Evolutionary conservation across 352 stramenopile genomes (phyloP).

Genomic region (Pythium angustatum): DNA sequence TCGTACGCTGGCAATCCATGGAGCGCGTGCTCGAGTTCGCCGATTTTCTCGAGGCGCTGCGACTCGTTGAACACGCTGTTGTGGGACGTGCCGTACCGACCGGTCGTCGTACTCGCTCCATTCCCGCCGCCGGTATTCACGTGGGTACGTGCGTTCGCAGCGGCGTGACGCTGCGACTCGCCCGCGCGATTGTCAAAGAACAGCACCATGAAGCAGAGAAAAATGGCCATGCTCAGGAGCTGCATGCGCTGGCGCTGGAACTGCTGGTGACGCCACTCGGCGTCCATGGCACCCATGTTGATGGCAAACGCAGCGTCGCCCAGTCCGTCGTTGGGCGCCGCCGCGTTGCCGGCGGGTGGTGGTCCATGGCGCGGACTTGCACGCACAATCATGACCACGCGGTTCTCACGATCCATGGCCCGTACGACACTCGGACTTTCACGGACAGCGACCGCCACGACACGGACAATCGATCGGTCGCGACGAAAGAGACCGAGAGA

Average conservation of each 20-base stretch:
- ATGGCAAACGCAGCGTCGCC: conserved; percentile 32
- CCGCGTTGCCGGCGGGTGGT: neutral
- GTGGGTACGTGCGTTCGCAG: conserved; percentile 9
- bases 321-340: conserved; percentile 31
- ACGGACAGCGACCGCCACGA: neutral
- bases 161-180: conserved; percentile 32
- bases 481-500: no score
- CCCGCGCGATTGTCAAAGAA: conserved; percentile 82
- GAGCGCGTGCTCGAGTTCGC: conserved; percentile 54
- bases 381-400: conserved; percentile 82
- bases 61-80: conserved; percentile 69
- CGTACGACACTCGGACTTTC: neutral
- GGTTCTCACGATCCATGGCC: conserved; percentile 34
- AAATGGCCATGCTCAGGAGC: conserved; percentile 86
- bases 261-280: conserved; percentile 81
- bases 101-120: neutral
- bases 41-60: conserved; percentile 49
- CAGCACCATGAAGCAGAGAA: conserved; percentile 85
- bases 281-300: conserved; percentile 70
- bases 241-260: conserved; percentile 89
- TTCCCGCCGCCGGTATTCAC: conserved; percentile 39
- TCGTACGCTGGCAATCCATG: conserved; percentile 50
- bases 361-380: conserved; percentile 50
- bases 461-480: no score
- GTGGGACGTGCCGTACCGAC: conserved; percentile 27